These are phyloP conservation scores for Colletotrichum chlorophyti DNA, from an alignment of 2,329 filamentous ascomycete species.

Conservation along the genomic window DNA sequence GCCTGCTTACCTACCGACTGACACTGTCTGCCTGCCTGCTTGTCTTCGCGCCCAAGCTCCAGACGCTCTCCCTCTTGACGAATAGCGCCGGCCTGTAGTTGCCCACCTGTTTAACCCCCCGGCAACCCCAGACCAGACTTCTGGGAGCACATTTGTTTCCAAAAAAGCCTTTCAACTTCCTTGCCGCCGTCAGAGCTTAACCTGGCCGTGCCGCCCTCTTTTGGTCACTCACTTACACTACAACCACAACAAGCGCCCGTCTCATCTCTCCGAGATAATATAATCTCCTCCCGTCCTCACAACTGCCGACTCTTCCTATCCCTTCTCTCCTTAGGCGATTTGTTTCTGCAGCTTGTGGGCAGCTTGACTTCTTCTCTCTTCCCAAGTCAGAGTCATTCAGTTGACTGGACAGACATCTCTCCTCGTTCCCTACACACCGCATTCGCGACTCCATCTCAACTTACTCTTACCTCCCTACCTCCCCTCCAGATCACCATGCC, in stretches of 20 bases:
- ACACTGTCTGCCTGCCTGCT: conserved; percentile 15
- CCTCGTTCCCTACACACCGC: conserved; percentile 7
- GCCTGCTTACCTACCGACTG: conserved; percentile 18
- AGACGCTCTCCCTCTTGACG: conserved; percentile 10
- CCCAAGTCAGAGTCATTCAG: conserved; percentile 53
- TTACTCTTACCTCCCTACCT: conserved; percentile 11
- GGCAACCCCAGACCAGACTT: conserved; percentile 29
- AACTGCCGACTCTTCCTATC: conserved; percentile 41
- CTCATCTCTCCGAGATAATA: conserved; percentile 40
- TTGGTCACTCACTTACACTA: conserved; percentile 23
- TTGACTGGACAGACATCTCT: conserved; percentile 48
- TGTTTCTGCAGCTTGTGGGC: conserved; percentile 45
- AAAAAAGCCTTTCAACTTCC: conserved; percentile 14
- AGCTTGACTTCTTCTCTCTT: conserved; percentile 33
- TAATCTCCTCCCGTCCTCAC: conserved; percentile 40
- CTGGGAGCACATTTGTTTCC: conserved; percentile 21
- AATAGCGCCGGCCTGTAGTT: conserved; percentile 24
- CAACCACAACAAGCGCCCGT: conserved; percentile 38
- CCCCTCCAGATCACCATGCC: conserved; percentile 51
- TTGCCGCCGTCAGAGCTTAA: conserved; percentile 31
- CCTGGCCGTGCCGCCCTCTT: conserved; percentile 18
- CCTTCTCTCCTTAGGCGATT: conserved; percentile 40
- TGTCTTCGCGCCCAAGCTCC: conserved; percentile 20
- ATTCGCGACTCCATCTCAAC: conserved; percentile 27
- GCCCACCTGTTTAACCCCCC: conserved; percentile 27